Conservation (phyloP, 768 basidiomycete genomes). For the Megacollybia marginata region DNA sequence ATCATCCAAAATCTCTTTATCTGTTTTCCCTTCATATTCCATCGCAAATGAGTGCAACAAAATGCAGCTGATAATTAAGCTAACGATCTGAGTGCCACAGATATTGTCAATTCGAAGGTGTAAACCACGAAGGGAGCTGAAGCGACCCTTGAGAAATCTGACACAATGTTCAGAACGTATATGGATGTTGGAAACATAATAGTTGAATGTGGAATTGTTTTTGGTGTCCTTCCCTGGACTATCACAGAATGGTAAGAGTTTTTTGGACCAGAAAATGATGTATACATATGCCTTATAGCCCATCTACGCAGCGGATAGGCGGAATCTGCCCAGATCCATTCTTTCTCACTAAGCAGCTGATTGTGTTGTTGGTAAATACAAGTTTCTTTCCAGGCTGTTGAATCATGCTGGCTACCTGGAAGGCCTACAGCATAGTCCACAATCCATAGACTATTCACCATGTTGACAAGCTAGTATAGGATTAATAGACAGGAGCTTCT, state of each 20-base stretch:
- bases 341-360: constrained; percentile 3
- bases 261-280: background rate
- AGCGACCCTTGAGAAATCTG: constrained; percentile 9
- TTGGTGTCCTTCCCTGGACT: constrained; percentile 2
- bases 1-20: background rate
- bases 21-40: background rate
- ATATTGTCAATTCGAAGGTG: constrained; percentile 3
- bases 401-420: constrained; percentile 25
- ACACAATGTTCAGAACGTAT: constrained; percentile 8
- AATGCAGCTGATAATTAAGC: background rate
- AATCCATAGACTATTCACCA: too few relatives aligned
- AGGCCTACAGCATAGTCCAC: constrained; percentile 22
- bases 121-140: constrained; percentile 5
- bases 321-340: constrained; percentile 20
- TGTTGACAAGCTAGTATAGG: too few relatives aligned
- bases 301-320: constrained; percentile 19
- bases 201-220: constrained; percentile 2
- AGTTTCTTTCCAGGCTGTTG: constrained; percentile 24
- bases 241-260: background rate
- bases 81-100: background rate
- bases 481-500: too few relatives aligned
- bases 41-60: background rate
- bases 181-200: constrained; percentile 4
- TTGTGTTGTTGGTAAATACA: constrained; percentile 13
- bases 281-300: constrained; percentile 6